Evolutionary conservation across 495 filamentous ascomycete species (phyloP), one percentile per base, ranked within the genome.

Genomic region (Geoglossum glabrum): DNA sequence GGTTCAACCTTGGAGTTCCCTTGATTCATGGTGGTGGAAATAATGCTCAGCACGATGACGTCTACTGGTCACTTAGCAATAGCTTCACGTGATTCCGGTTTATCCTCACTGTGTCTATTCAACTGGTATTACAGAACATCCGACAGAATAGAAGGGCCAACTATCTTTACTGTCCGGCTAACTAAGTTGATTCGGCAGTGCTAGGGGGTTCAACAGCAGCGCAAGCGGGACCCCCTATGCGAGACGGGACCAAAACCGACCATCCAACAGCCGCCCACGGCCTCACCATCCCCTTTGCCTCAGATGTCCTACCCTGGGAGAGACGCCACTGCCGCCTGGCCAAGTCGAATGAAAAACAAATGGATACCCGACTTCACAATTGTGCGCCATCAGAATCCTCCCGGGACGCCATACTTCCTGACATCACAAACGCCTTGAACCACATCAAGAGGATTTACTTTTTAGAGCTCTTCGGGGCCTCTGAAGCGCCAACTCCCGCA

Each of bases 401-500:
- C 23, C 49, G 4, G 28, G 10, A 15, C 23, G 11, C 23, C 23
- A 7, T 3, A n/a, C 17, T 5, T 28, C 17, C 17, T 3, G 5
- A 52, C 26, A 25, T 50, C 1, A 25, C 46, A 52, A 52, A 23
- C 3, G 15, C 23, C 3, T 30, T 52, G 25, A 10, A 27, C 11
- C 8, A 30, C 49, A 0, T 28, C 19, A 19, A 45, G 17, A 45
- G n/a, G n/a, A 52, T n/a, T 52, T 52, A 52, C 31, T 56, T 56
- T 19, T 56, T 45, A 1, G 27, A 58, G n/a, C 31, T 59, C 64
- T 73, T 74, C 45, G 72, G 60, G 55, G 74, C 65, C 8, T 75
- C 66, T 40, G 68, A 65, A 57, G 66, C 68, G 10, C 71, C 61
- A 11, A 72, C 69, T 11, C 77, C 78, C n/a, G 28, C 30, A 17